A percentile compares a stretch with the other conserved stretches of the same genome.
These are phyloP conservation scores for Leptosphaerulina australis DNA, from an alignment of 2,329 filamentous ascomycete genomes.

Conservation along the genomic window DNA sequence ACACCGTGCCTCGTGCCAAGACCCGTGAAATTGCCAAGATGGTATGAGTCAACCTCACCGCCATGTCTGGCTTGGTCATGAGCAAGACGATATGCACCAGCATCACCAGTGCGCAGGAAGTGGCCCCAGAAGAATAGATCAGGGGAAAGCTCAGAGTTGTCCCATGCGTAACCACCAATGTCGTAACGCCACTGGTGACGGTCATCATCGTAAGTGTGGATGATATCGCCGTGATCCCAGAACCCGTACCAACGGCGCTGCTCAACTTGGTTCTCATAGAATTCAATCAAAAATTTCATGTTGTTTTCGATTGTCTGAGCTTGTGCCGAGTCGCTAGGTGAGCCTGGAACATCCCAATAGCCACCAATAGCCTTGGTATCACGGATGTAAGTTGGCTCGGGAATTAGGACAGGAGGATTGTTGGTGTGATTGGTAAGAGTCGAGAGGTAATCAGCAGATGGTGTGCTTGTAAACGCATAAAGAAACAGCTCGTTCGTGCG, in stretches of 20 bases:
- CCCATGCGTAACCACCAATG: conserved; percentile 68
- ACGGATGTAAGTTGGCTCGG: conserved; percentile 57
- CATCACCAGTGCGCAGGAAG: conserved; percentile 64
- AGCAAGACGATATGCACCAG: conserved; percentile 64
- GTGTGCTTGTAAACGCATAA: conserved; percentile 60
- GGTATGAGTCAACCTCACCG: conserved; percentile 67
- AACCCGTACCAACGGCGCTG: conserved; percentile 68
- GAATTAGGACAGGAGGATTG: conserved; percentile 59
- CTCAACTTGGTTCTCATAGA: conserved; percentile 62
- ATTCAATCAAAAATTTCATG: conserved; percentile 62
- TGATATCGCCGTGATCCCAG: conserved; percentile 66
- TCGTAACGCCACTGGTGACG: conserved; percentile 68
- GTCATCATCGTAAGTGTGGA: conserved; percentile 66
- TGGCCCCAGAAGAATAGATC: conserved; percentile 69
- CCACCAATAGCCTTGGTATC: conserved; percentile 61
- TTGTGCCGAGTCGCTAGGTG: conserved; percentile 39
- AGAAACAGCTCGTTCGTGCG: conserved; percentile 64
- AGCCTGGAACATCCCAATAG: conserved; percentile 59
- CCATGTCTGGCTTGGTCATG: conserved; percentile 65
- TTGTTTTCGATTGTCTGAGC: conserved; percentile 55
- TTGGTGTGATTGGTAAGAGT: conserved; percentile 55
- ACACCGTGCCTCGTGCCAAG: conserved; percentile 68
- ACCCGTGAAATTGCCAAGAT: conserved; percentile 63
- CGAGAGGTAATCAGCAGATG: conserved; percentile 55
- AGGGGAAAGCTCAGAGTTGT: conserved; percentile 67